phyloP scores from a whole-genome alignment of 2,329 filamentous ascomycete species.

The Phaeosphaeriaceae sp. region DNA sequence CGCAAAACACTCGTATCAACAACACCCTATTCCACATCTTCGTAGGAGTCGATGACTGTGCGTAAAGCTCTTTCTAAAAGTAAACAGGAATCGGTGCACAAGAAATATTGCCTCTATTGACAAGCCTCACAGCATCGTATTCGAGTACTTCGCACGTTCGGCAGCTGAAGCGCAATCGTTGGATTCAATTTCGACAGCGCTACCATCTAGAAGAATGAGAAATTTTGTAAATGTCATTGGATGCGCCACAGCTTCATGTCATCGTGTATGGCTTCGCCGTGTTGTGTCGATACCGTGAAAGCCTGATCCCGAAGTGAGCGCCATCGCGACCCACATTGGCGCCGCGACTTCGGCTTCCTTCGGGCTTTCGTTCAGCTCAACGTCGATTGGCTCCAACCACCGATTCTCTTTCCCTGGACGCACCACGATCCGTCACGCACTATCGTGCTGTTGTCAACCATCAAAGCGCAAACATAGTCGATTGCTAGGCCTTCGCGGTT shows the following conservation, averaged over 20 bases:
- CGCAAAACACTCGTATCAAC: neutral
- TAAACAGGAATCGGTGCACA: neutral
- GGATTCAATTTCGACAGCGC: neutral
- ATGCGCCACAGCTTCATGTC: neutral
- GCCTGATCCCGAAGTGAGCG: neutral
- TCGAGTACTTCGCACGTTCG: neutral
- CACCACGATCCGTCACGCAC: neutral
- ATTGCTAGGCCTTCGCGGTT: no score
- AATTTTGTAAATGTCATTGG: no score
- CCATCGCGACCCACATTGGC: neutral
- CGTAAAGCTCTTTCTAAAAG: neutral
- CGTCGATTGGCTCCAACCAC: conserved; percentile 19
- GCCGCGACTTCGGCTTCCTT: conserved; percentile 11
- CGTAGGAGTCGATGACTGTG: neutral
- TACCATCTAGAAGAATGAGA: neutral
- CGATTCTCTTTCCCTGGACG: neutral
- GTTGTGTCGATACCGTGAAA: neutral
- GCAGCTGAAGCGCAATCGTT: neutral
- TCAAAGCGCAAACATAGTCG: no score
- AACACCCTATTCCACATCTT: neutral
- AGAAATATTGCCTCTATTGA: no score
- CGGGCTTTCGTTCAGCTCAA: conserved; percentile 9
- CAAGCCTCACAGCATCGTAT: neutral
- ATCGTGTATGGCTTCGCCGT: neutral
- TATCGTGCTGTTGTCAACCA: neutral